These are phyloP conservation scores for Nothopassalora personata DNA, from an alignment of 2,329 filamentous ascomycete genomes.

Conservation along the genomic window DNA sequence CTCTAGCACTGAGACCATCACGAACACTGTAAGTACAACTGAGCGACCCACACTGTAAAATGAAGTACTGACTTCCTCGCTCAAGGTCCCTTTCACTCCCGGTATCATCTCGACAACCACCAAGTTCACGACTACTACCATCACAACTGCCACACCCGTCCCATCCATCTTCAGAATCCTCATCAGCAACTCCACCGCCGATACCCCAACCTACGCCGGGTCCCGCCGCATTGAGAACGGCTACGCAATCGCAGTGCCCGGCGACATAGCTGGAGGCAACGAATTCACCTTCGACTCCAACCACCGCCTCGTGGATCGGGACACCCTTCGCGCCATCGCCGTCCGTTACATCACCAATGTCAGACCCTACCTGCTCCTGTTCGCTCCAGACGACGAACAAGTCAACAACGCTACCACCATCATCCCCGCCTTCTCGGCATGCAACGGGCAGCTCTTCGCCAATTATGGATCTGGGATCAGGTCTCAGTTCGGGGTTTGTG, in stretches of 20 bases:
- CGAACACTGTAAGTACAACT: not conserved
- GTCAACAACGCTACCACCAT: not conserved
- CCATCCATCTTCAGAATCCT: not conserved
- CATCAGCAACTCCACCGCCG: not conserved
- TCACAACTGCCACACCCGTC: not conserved
- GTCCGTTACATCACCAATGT: not conserved
- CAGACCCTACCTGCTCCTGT: not conserved
- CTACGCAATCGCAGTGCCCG: slow-evolving; percentile 21
- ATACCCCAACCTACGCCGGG: not conserved
- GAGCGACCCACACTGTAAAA: not conserved
- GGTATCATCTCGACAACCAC: not conserved
- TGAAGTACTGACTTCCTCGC: not conserved
- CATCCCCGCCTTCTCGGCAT: not conserved
- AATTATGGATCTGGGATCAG: not conserved
- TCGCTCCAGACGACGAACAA: not conserved
- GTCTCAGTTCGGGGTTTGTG: not conserved
- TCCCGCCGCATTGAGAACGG: slow-evolving; percentile 5
- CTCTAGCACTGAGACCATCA: not conserved
- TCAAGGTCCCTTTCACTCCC: not conserved
- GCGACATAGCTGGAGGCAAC: slow-evolving; percentile 23
- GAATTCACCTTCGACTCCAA: slow-evolving; percentile 24
- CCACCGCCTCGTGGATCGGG: slow-evolving; percentile 5
- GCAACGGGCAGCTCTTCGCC: not conserved
- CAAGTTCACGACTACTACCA: not conserved
- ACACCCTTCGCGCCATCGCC: not conserved